These are phyloP conservation scores for Halenospora varia DNA, from an alignment of 495 filamentous ascomycete species.

Conservation along the genomic window DNA sequence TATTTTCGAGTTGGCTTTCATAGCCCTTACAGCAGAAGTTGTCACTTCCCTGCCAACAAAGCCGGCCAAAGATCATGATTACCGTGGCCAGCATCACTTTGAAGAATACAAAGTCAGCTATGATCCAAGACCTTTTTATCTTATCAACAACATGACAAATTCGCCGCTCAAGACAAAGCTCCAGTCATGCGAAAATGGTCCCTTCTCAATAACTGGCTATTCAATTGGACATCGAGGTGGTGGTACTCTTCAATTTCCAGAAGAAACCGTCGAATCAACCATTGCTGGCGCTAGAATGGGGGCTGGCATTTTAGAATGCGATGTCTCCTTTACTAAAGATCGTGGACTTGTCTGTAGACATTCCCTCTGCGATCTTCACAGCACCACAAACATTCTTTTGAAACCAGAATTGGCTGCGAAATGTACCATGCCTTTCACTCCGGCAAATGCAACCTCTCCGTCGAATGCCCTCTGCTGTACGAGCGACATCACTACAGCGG, in stretches of 20 bases:
- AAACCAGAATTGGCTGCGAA: constrained; percentile 52
- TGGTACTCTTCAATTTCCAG: constrained; percentile 57
- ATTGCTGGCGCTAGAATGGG: constrained; percentile 54
- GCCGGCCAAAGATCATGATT: neutral
- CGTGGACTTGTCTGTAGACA: constrained; percentile 59
- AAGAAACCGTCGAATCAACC: constrained; percentile 49
- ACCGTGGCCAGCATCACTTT: neutral
- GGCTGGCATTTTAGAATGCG: constrained; percentile 62
- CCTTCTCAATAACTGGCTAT: constrained; percentile 39
- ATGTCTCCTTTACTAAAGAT: constrained; percentile 59
- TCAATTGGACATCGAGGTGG: constrained; percentile 54
- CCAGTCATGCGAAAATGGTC: constrained; percentile 45
- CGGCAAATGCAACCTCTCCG: constrained; percentile 31
- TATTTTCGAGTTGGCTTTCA: neutral
- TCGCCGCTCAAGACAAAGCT: constrained; percentile 52
- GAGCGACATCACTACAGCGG: constrained; percentile 54
- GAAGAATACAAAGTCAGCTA: constrained; percentile 6
- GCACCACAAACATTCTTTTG: constrained; percentile 58
- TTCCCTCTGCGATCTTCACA: constrained; percentile 59
- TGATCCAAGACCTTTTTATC: constrained; percentile 54
- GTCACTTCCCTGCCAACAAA: neutral
- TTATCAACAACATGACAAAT: constrained; percentile 56
- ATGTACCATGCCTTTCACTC: constrained; percentile 55
- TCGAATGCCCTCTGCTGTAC: constrained; percentile 60
- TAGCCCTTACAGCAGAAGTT: neutral